Conservation (phyloP, 352 stramenopile species). For the Globisporangium nagaii region DNA sequence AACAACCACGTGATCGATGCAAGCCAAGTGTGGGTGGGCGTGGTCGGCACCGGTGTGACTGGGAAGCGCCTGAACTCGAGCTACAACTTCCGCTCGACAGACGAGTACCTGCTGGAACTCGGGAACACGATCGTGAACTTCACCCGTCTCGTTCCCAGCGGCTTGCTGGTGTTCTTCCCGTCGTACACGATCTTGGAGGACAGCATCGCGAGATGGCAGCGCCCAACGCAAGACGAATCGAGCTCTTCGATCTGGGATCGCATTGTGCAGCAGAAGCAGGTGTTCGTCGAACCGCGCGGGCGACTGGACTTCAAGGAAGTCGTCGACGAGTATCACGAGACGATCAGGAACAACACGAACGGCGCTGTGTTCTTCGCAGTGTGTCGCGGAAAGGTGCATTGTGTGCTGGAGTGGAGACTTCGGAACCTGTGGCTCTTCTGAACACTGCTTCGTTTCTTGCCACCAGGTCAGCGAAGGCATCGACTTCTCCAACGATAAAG, state of each 20-base stretch:
- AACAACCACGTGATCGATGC: conserved; percentile 97
- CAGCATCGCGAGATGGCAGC: conserved; percentile 73
- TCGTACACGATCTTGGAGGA: conserved; percentile 96
- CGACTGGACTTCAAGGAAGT: conserved; percentile 72
- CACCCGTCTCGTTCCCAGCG: conserved; percentile 91
- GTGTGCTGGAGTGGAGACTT: neutral
- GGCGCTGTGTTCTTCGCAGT: conserved; percentile 97
- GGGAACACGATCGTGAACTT: conserved; percentile 96
- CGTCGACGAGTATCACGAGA: conserved; percentile 77
- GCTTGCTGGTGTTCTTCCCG: conserved; percentile 99
- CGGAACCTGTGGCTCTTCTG: too few species aligned
- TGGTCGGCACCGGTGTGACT: conserved; percentile 92
- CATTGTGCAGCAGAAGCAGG: conserved; percentile 68
- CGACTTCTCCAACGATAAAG: conserved; percentile 98
- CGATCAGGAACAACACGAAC: conserved; percentile 59
- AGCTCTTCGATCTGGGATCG: conserved; percentile 73
- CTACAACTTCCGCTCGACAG: conserved; percentile 91
- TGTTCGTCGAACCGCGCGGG: conserved; percentile 72
- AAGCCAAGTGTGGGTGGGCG: conserved; percentile 85
- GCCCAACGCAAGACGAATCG: conserved; percentile 27
- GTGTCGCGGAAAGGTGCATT: conserved; percentile 93
- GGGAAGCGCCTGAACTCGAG: conserved; percentile 92
- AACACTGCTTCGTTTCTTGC: too few species aligned
- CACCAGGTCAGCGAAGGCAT: conserved; percentile 94
- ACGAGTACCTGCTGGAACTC: conserved; percentile 94